Conservation (phyloP, 345 rosid species). For the Draba incana region DNA sequence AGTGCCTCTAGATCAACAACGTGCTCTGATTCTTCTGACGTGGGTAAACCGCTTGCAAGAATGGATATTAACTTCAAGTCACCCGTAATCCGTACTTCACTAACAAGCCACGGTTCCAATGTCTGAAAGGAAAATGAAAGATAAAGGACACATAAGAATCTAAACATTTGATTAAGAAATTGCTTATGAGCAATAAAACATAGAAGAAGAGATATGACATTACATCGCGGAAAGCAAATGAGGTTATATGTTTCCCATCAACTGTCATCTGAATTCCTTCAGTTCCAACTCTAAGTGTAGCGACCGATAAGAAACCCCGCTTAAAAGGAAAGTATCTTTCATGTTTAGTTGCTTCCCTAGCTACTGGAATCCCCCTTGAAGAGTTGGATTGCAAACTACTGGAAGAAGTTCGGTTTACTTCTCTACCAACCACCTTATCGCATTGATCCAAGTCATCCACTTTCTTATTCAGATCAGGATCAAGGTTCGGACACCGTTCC, state of each 20-base stretch:
- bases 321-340: conserved; percentile 85
- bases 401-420: conserved; percentile 45
- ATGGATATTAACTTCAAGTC: conserved; percentile 70
- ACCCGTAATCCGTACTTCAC: conserved; percentile 84
- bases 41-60: conserved; percentile 88
- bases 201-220: conserved; percentile 40
- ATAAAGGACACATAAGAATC: conserved; percentile 25
- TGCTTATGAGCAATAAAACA: conserved; percentile 6
- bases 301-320: conserved; percentile 79
- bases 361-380: conserved; percentile 42
- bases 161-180: conserved; percentile 29
- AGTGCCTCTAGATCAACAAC: conserved; percentile 64
- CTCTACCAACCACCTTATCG: conserved; percentile 80
- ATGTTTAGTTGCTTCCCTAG: conserved; percentile 46
- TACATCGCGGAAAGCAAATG: conserved; percentile 95
- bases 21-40: conserved; percentile 87
- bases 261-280: conserved; percentile 95
- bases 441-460: conserved; percentile 93
- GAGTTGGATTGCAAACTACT: conserved; percentile 44
- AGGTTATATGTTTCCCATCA: conserved; percentile 95
- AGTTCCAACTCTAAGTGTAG: conserved; percentile 87
- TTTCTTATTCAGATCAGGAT: conserved; percentile 73
- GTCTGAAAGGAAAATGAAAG: conserved; percentile 52
- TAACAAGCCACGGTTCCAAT: conserved; percentile 95
- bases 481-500: conserved; percentile 92